phyloP scores from a whole-genome alignment of 257 asterid genomes.

The Solanum verrucosum region DNA sequence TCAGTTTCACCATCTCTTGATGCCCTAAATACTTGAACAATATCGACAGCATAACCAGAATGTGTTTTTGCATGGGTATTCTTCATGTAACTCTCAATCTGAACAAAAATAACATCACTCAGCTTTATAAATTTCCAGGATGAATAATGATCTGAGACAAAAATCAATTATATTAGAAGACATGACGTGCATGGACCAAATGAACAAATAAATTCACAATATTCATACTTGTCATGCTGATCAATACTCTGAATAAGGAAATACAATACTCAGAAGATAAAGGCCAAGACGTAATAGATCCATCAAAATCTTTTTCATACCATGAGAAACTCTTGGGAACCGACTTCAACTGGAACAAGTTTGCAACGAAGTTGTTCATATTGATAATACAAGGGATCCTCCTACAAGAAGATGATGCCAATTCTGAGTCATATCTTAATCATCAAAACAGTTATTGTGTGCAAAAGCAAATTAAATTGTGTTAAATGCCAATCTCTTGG shows the following conservation, averaged over 20 bases:
- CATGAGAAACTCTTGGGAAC: conserved; percentile 52
- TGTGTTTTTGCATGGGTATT: conserved; percentile 94
- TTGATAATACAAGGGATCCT: conserved; percentile 73
- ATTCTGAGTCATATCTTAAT: neutral
- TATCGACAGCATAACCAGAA: conserved; percentile 49
- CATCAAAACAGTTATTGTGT: neutral
- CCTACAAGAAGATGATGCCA: conserved; percentile 15
- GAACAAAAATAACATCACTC: conserved; percentile 5
- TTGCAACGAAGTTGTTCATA: conserved; percentile 75
- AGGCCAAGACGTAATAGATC: conserved; percentile 9
- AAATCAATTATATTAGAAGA: neutral
- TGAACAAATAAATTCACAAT: neutral
- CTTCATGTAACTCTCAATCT: conserved; percentile 74
- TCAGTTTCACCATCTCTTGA: conserved; percentile 78
- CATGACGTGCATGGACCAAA: neutral
- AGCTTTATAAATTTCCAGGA: neutral
- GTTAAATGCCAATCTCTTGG: neutral
- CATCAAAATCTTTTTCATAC: conserved; percentile 11
- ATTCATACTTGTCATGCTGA: neutral
- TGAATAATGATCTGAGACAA: neutral
- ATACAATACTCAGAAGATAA: neutral
- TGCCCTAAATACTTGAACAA: conserved; percentile 65
- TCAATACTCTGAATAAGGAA: neutral
- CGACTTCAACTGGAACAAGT: conserved; percentile 54
- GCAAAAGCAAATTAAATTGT: neutral